Evolutionary conservation across 257 asterid species (phyloP).

Genomic region (Nyctanthes arbortristis): DNA sequence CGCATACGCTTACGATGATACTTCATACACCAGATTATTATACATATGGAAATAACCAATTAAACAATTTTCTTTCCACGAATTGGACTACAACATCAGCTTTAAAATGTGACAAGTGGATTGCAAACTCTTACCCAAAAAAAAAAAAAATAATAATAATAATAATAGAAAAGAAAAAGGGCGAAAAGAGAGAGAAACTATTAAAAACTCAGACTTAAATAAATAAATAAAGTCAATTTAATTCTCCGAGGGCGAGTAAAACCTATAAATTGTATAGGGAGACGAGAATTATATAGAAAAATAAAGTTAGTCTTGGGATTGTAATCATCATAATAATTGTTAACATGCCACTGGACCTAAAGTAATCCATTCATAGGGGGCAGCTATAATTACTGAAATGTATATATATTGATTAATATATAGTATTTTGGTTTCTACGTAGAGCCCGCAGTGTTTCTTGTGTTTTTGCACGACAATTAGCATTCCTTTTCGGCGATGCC

Average conservation of each 20-base stretch:
- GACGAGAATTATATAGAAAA: neutral
- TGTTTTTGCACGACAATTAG: neutral
- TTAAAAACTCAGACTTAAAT: too few relatives aligned
- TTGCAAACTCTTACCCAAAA: too few relatives aligned
- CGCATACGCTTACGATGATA: too few relatives aligned
- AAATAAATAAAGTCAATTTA: too few relatives aligned
- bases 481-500: neutral
- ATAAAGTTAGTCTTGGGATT: neutral
- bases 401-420: neutral
- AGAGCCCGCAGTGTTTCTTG: constrained; percentile 2
- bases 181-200: too few relatives aligned
- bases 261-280: neutral
- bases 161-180: too few relatives aligned
- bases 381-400: neutral
- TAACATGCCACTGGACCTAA: neutral
- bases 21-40: too few relatives aligned
- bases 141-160: too few relatives aligned
- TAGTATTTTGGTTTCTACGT: neutral
- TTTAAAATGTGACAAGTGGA: too few relatives aligned
- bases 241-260: neutral
- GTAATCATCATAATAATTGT: neutral
- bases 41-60: too few relatives aligned
- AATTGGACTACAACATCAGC: too few relatives aligned
- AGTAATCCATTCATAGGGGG: neutral
- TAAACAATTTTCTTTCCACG: too few relatives aligned